Percentiles rank a stretch among this genome's conserved stretches.
phyloP scores from a whole-genome alignment of 352 stramenopile species.

The Blastocystis sp. region DNA sequence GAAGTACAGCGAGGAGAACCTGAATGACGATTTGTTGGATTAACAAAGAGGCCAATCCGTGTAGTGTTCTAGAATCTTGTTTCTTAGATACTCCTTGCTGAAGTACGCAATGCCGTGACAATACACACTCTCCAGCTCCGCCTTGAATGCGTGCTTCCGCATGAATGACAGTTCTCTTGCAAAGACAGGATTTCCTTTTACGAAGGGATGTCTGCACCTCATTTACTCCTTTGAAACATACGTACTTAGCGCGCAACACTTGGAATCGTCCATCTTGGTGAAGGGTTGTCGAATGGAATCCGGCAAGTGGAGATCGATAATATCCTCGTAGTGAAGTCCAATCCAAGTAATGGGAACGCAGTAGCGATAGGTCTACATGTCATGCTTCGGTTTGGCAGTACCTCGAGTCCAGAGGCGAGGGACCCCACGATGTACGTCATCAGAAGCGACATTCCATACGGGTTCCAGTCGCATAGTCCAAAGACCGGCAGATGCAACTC shows the following conservation, averaged over 20 bases:
- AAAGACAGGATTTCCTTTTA: slow-evolving; percentile 21
- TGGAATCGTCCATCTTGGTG: slow-evolving; percentile 20
- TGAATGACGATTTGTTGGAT: slow-evolving; percentile 8
- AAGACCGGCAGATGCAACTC: slow-evolving; percentile 26
- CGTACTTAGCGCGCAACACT: not conserved
- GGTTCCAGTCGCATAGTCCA: slow-evolving; percentile 53
- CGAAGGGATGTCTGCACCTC: slow-evolving; percentile 37
- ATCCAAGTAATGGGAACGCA: slow-evolving; percentile 40
- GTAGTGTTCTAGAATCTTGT: slow-evolving; percentile 16
- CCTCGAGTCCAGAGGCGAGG: slow-evolving; percentile 32
- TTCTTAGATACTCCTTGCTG: slow-evolving; percentile 44
- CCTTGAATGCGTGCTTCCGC: slow-evolving; percentile 16
- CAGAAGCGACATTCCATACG: slow-evolving; percentile 25
- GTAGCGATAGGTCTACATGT: slow-evolving; percentile 43
- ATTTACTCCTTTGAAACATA: not conserved
- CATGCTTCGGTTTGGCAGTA: not conserved
- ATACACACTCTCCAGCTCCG: slow-evolving; percentile 53
- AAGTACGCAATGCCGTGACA: slow-evolving; percentile 61
- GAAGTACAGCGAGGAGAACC: slow-evolving; percentile 7
- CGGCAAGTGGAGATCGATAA: not conserved
- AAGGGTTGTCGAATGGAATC: slow-evolving; percentile 29
- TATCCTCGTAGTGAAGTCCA: slow-evolving; percentile 33
- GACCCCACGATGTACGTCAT: slow-evolving; percentile 62
- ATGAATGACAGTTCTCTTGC: slow-evolving; percentile 10
- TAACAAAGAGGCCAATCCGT: not conserved